These are phyloP conservation scores for Nicotiana tabacum DNA, from an alignment of 257 asterid genomes.

Conservation along the genomic window DNA sequence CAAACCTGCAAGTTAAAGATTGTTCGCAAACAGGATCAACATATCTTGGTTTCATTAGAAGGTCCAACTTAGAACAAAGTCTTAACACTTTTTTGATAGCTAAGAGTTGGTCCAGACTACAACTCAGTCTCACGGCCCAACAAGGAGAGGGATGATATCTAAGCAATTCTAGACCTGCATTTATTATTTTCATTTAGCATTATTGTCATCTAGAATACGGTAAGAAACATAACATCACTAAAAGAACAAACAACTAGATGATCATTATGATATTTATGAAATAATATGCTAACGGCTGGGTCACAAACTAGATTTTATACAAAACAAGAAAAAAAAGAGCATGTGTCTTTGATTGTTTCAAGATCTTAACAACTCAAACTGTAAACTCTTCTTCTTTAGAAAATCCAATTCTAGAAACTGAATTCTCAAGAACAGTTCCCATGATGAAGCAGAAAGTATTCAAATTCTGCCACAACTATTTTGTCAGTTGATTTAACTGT, in stretches of 20 bases:
- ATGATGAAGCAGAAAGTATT: background rate
- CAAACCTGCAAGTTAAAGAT: constrained; percentile 58
- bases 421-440: background rate
- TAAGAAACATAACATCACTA: background rate
- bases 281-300: background rate
- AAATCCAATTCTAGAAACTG: background rate
- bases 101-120: background rate
- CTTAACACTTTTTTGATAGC: background rate
- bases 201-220: background rate
- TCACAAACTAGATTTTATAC: background rate
- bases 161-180: background rate
- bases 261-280: no score
- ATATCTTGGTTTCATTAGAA: background rate
- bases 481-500: background rate
- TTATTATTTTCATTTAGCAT: no score
- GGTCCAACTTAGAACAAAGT: background rate
- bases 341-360: background rate
- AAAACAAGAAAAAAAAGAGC: no score
- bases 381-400: background rate
- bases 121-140: background rate
- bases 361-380: background rate
- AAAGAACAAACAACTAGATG: no score
- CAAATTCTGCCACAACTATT: background rate
- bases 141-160: background rate
- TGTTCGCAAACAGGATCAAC: background rate